phyloP scores from a whole-genome alignment of 1,284 basidiomycete genomes.

The Austropuccinia psidii region DNA sequence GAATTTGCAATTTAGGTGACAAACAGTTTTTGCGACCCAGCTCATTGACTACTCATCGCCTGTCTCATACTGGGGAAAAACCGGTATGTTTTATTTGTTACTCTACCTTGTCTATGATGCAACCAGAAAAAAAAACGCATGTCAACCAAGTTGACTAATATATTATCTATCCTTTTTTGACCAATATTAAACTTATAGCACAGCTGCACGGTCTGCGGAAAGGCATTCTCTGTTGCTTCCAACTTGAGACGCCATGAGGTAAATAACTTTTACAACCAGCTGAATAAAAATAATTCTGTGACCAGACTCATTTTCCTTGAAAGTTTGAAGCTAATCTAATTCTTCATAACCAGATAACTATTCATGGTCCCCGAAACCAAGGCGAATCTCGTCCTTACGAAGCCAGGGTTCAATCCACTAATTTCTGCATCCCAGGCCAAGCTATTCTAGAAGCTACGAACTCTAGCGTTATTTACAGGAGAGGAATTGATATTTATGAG shows the following conservation, averaged over 20 bases:
- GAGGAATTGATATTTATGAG: conserved; percentile 20
- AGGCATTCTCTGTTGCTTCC: conserved; percentile 28
- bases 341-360: background rate
- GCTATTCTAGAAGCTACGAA: conserved; percentile 11
- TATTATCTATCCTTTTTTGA: background rate
- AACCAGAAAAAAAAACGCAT: background rate
- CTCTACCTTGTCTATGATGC: background rate
- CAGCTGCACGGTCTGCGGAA: conserved; percentile 12
- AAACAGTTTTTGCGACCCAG: conserved; percentile 20
- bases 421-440: background rate
- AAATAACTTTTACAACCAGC: background rate
- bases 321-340: background rate
- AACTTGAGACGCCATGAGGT: conserved; percentile 30
- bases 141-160: background rate
- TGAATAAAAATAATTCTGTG: background rate
- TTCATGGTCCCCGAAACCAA: background rate
- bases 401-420: background rate
- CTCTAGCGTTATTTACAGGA: conserved; percentile 21
- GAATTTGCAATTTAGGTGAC: background rate
- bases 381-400: background rate
- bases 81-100: conserved; percentile 1
- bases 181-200: background rate
- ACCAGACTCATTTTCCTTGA: background rate
- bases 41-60: conserved; percentile 23
- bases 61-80: conserved; percentile 28